Evolutionary conservation across 768 basidiomycete species (phyloP), one percentile per base, ranked within the genome.

Genomic region (Lactarius akahatsu): DNA sequence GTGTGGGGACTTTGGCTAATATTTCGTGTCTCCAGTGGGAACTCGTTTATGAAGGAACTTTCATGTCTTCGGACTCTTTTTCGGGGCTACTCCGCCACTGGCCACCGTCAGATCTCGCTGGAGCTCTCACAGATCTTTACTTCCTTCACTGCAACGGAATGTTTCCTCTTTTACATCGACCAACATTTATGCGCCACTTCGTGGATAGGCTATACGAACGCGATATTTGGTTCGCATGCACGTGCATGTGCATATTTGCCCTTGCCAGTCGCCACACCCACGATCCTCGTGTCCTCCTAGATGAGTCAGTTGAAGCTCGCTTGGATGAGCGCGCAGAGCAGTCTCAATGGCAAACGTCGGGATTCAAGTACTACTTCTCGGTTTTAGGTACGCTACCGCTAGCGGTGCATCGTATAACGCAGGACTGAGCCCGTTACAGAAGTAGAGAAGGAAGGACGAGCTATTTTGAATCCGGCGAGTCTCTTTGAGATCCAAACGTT

Each of bases 111-210:
- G 87, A 89, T 65, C 83, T 94, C 20, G 82, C 82, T 9, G 72
- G 76, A 34, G 73, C 70, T 20, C 80, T 97, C 36, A 84, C 95
- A 69, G 77, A 84, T 45, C 77, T 88, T 34, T 94, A 86, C 73
- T 96, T 96, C 71, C 69, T 76, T 2, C 79, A 86, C 65, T 75
- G 81, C 59, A 90, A 93, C 71, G 71, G 74, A 34, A 78, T 84
- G 41, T 80, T 86, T 62, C 91, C 91, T 9, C 76, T 94, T 23
- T 78, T 95, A 34, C 91, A 94, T 72, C 82, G 81, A 26, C 85
- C 85, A 6, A 86, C 87, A 0, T 94, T 95, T 71, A 78, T 85
- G 43, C 80, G 80, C 18, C 84, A 88, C 56, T 87, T 86, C 79
- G 77, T 72, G 38, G 81, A 84, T 2, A 78, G 78, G 9, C 72